Conservation (phyloP, 768 basidiomycete genomes). For the Dendrothele bispora region DNA sequence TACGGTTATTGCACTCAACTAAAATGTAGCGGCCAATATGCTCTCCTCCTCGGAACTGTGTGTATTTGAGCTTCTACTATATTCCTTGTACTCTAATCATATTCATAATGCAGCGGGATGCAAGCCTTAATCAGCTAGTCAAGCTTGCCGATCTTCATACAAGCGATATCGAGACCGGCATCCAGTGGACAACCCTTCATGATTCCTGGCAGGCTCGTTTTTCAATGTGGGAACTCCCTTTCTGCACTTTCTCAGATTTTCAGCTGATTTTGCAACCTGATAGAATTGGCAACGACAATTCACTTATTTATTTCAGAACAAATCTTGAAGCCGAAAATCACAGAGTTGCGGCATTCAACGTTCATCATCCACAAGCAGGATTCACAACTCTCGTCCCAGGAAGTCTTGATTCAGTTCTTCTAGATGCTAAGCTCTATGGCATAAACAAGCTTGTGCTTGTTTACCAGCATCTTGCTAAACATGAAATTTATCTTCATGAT, state of each 20-base stretch:
- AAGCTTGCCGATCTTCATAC: not conserved
- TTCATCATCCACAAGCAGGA: not conserved
- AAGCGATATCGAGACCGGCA: not conserved
- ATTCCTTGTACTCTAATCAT: not conserved
- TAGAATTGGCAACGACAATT: conserved; percentile 3
- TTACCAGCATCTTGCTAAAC: conserved; percentile 1
- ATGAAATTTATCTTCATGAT: conserved; percentile 4
- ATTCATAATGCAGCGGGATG: conserved; percentile 1
- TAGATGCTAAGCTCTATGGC: not conserved
- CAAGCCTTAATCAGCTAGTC: conserved; percentile 1
- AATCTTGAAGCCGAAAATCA: conserved; percentile 3
- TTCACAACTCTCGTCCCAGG: not conserved
- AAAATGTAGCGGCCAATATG: not conserved
- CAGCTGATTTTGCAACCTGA: too few species aligned
- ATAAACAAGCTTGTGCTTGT: not conserved
- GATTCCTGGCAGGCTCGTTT: conserved; percentile 3
- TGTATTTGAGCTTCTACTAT: not conserved
- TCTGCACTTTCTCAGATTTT: not conserved
- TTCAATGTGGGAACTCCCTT: not conserved
- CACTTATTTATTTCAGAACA: conserved; percentile 1
- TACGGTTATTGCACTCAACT: not conserved
- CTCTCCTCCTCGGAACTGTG: not conserved
- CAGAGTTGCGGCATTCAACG: not conserved
- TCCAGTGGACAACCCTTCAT: not conserved
- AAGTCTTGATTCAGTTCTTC: not conserved